Percentiles rank a stretch among this genome's conserved stretches.
These are phyloP conservation scores for Tausonia pullulans DNA, from an alignment of 1,284 basidiomycete genomes.

Conservation along the genomic window DNA sequence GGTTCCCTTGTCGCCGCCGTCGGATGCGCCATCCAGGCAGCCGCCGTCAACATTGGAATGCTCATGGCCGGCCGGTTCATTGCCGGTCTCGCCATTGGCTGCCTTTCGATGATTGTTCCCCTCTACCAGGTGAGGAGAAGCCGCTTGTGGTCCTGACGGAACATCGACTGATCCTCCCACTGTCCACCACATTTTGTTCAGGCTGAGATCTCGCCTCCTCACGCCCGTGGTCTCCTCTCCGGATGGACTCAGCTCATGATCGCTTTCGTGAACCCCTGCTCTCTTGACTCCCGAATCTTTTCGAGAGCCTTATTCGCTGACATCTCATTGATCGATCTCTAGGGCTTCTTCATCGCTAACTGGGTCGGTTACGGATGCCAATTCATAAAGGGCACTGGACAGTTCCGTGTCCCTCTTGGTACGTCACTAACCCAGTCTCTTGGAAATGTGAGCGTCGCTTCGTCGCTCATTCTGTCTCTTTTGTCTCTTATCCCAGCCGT, in stretches of 20 bases:
- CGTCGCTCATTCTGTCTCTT: too few relatives aligned
- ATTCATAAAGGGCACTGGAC: too few relatives aligned
- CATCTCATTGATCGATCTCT: too few relatives aligned
- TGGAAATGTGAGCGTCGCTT: too few relatives aligned
- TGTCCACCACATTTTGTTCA: constrained; percentile 22
- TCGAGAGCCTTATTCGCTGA: too few relatives aligned
- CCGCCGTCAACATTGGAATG: constrained; percentile 48
- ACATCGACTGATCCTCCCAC: neutral
- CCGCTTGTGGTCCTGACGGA: constrained; percentile 21
- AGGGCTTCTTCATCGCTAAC: too few relatives aligned
- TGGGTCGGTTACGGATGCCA: too few relatives aligned
- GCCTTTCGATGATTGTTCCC: constrained; percentile 49
- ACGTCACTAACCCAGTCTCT: too few relatives aligned
- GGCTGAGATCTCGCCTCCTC: constrained; percentile 55
- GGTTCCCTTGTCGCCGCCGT: constrained; percentile 24
- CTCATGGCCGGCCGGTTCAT: constrained; percentile 54
- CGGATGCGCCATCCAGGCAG: constrained; percentile 50
- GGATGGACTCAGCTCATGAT: constrained; percentile 47
- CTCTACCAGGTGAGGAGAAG: constrained; percentile 21
- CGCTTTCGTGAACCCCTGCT: too few relatives aligned
- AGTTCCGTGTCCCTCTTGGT: constrained; percentile 37
- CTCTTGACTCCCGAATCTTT: too few relatives aligned
- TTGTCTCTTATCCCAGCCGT: neutral
- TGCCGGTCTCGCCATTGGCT: constrained; percentile 48
- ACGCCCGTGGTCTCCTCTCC: constrained; percentile 52